Conservation (phyloP, 2,329 filamentous ascomycete genomes). For the Lachnellula occidentalis region DNA sequence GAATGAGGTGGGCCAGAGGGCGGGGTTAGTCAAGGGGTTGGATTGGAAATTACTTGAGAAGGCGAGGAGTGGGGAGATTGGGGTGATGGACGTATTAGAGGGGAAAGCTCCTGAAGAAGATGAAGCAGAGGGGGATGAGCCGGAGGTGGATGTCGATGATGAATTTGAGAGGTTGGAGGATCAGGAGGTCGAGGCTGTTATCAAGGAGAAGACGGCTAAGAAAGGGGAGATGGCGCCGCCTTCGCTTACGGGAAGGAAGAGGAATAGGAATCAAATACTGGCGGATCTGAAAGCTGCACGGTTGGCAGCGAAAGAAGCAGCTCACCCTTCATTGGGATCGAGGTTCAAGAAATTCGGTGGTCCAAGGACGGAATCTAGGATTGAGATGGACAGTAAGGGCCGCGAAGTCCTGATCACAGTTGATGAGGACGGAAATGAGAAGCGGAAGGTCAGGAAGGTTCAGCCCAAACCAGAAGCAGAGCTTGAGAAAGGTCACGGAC, state of each 20-base stretch:
- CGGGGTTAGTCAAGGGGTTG: constrained; percentile 86
- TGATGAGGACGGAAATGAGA: constrained; percentile 61
- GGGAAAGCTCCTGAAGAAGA: constrained; percentile 30
- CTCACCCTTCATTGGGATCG: constrained; percentile 48
- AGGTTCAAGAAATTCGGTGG: constrained; percentile 62
- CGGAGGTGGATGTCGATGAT: constrained; percentile 53
- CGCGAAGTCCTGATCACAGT: constrained; percentile 60
- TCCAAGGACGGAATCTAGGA: constrained; percentile 48
- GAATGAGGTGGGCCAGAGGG: constrained; percentile 62
- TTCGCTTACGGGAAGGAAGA: constrained; percentile 51
- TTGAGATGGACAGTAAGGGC: constrained; percentile 56
- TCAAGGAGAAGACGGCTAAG: constrained; percentile 44
- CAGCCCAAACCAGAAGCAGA: constrained; percentile 32
- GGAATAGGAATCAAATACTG: constrained; percentile 60
- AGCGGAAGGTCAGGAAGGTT: constrained; percentile 56
- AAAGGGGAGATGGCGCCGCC: constrained; percentile 56
- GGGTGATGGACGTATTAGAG: constrained; percentile 36
- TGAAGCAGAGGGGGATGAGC: constrained; percentile 21
- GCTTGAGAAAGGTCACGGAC: constrained; percentile 35
- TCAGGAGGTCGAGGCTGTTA: constrained; percentile 47
- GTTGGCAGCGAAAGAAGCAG: constrained; percentile 49
- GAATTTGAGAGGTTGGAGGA: constrained; percentile 56
- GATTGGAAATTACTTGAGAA: constrained; percentile 76
- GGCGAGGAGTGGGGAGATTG: constrained; percentile 62
- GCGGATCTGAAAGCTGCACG: constrained; percentile 61